These are phyloP conservation scores for Vitis hybrid DNA, from an alignment of 177 flowering plant genomes.

Conservation along the genomic window DNA sequence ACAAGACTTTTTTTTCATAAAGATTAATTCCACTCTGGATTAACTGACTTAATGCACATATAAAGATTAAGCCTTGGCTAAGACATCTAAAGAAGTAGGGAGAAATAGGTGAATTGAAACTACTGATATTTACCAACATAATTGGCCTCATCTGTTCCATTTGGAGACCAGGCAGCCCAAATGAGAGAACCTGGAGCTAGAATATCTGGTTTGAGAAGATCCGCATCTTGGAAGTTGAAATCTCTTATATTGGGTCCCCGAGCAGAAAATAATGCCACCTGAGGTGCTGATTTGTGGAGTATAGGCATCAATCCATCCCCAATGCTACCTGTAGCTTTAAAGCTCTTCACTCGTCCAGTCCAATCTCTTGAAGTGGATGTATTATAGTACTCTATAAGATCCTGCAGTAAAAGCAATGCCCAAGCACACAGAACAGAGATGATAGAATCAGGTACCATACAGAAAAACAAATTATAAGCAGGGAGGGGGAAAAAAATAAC, in stretches of 20 bases:
- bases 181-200: conserved; percentile 95
- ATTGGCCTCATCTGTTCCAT: conserved; percentile 93
- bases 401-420: conserved; percentile 40
- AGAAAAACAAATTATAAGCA: background rate
- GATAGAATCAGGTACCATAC: background rate
- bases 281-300: conserved; percentile 89
- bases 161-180: conserved; percentile 98
- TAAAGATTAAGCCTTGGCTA: background rate
- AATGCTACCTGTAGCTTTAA: conserved; percentile 74
- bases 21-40: background rate
- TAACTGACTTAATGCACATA: background rate
- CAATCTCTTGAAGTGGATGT: conserved; percentile 80
- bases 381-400: conserved; percentile 86
- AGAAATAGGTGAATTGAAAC: background rate
- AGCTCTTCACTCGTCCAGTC: conserved; percentile 85
- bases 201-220: conserved; percentile 96
- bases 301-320: conserved; percentile 79
- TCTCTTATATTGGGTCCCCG: conserved; percentile 94
- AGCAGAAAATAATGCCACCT: conserved; percentile 93
- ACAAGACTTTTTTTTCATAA: background rate
- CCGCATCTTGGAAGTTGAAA: conserved; percentile 89
- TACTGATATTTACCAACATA: conserved; percentile 54
- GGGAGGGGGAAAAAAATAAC: background rate
- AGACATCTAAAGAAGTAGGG: background rate
- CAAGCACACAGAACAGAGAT: conserved; percentile 8